These are phyloP conservation scores for Nannizzia gypsea DNA, from an alignment of 2,329 filamentous ascomycete genomes.

Conservation along the genomic window DNA sequence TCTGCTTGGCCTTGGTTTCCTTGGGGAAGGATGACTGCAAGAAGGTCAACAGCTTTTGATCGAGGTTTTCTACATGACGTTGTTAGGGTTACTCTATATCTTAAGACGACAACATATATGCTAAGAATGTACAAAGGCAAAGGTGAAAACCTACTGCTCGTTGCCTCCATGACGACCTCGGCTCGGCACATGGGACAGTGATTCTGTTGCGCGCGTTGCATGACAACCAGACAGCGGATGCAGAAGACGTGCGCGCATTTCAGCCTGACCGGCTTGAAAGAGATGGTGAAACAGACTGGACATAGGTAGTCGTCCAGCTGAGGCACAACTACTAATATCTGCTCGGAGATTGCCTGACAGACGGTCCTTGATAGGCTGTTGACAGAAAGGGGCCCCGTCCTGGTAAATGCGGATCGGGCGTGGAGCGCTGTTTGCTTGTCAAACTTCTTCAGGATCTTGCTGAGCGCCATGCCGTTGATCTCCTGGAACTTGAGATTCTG, in stretches of 20 bases:
- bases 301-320: constrained; percentile 77
- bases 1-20: constrained; percentile 5
- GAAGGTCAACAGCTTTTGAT: constrained; percentile 55
- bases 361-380: constrained; percentile 62
- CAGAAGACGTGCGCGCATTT: constrained; percentile 69
- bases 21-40: constrained; percentile 45
- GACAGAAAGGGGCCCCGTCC: constrained; percentile 48
- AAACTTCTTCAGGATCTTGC: constrained; percentile 84
- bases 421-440: constrained; percentile 72
- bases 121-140: not conserved
- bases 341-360: constrained; percentile 59
- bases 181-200: constrained; percentile 67
- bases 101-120: not conserved
- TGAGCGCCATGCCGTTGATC: constrained; percentile 64
- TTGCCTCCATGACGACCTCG: constrained; percentile 58
- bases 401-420: constrained; percentile 51
- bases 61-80: constrained; percentile 49
- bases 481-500: constrained; percentile 73
- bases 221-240: constrained; percentile 68
- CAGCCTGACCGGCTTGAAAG: constrained; percentile 70
- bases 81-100: not conserved
- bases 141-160: constrained; percentile 41
- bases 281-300: constrained; percentile 65
- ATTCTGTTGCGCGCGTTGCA: constrained; percentile 58
- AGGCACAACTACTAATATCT: constrained; percentile 62